Evolutionary conservation across 2,329 filamentous ascomycete species (phyloP), one percentile per base, ranked within the genome.

Genomic region (Dactylellina parvicollis): DNA sequence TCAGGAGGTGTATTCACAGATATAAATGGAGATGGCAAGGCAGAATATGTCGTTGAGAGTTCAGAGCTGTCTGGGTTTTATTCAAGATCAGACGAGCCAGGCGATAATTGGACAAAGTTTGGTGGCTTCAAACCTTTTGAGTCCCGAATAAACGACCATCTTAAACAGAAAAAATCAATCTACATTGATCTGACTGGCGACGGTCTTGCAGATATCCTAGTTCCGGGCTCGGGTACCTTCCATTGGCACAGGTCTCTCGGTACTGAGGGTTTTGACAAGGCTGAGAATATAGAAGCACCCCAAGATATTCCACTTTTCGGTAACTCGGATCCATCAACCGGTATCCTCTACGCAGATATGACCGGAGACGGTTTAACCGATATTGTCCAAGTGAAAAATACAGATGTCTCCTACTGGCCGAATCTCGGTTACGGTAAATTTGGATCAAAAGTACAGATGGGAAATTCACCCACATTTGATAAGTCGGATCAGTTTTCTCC

Each of bases 361-460:
- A 69, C 75, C 8, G 78, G 79, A 3, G 79, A 79, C 55, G 78
- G 77, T 0, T 73, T 78, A 1, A 16, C 36, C 2, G 78, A 80
- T 49, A 26, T 79, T 5, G 77, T 78, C 2, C 40, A 67, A 0
- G 74, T 81, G 24, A 12, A 18, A 2, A 77, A 80, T 52, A 75
- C 75, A 0, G 54, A 76, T 9, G 46, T 80, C 0, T 78, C 49
- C 18, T 81, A 81, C 66, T 81, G 80, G 80, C 79, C 80, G 1
- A 81, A 79, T 46, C 52, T 79, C 1, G 80, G 80, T 3, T 77
- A 81, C 61, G 80, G 80, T 1, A 38, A 42, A 1, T 81, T 81
- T 74, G 80, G 78, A 0, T 12, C 16, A 0, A 75, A 75, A 22
- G 74, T 81, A 14, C 38, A 18, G 1, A 80, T 81, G 79, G 75